Percentiles rank a stretch among this genome's conserved stretches.
Evolutionary conservation across 2,329 filamentous ascomycete species (phyloP).

Genomic region (Drechmeria coniospora): DNA sequence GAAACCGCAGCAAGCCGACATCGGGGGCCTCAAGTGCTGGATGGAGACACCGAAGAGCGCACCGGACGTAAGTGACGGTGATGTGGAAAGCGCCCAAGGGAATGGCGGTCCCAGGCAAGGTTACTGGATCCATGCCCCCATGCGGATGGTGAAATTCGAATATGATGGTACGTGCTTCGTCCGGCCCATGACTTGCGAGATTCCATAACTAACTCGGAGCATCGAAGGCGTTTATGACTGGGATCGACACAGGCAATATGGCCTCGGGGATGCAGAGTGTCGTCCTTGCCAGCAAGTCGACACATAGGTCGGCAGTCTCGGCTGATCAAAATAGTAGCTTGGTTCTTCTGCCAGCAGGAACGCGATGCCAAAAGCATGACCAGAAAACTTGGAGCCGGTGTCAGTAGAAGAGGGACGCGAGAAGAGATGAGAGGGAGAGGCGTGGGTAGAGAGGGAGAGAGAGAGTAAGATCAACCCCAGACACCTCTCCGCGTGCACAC

Average conservation of each 20-base stretch:
- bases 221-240: neutral
- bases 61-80: neutral
- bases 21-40: slow-evolving; percentile 8
- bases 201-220: neutral
- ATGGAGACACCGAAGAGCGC: slow-evolving; percentile 4
- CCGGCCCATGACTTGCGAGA: neutral
- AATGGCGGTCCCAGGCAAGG: slow-evolving; percentile 1
- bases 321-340: no score
- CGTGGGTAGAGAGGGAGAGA: no score
- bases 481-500: no score
- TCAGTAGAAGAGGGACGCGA: no score
- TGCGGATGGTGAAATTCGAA: slow-evolving; percentile 3
- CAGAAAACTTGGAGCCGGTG: no score
- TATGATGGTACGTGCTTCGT: neutral
- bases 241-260: neutral
- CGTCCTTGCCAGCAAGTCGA: no score
- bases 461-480: no score
- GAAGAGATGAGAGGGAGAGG: no score
- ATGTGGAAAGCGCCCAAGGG: neutral
- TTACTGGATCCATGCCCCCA: slow-evolving; percentile 7
- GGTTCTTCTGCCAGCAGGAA: no score
- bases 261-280: neutral
- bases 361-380: no score
- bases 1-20: slow-evolving; percentile 5
- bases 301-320: no score